Percentiles rank a stretch among this genome's conserved stretches.
These are phyloP conservation scores for Bryoerythrophyllum caledonicum DNA, from an alignment of 225 moss, liverwort and hornwort species.

Conservation along the genomic window DNA sequence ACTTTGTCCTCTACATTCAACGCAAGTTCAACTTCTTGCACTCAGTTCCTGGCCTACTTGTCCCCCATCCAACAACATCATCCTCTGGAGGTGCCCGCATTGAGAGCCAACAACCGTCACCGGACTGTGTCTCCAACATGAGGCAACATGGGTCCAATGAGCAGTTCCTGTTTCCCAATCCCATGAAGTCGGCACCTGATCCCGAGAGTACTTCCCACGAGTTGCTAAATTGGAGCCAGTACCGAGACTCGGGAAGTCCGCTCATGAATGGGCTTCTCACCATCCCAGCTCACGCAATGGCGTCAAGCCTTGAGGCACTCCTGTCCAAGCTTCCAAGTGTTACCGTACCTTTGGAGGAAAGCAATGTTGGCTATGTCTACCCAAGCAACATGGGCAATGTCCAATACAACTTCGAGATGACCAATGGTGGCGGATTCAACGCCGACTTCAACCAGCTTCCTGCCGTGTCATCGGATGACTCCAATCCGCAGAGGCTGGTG, in stretches of 20 bases:
- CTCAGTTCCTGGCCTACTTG: constrained; percentile 33
- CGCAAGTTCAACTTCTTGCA: constrained; percentile 55
- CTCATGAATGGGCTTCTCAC: constrained; percentile 32
- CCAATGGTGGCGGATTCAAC: not conserved
- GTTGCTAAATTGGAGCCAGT: not conserved
- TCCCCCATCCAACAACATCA: constrained; percentile 10
- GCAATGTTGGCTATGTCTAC: not conserved
- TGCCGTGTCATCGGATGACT: not conserved
- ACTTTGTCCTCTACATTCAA: constrained; percentile 52
- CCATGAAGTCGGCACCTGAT: constrained; percentile 18
- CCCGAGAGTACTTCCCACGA: not conserved
- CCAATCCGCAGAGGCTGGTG: constrained; percentile 5
- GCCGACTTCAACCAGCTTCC: not conserved
- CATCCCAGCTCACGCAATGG: constrained; percentile 32
- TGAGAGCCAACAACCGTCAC: not conserved
- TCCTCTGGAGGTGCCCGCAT: not conserved
- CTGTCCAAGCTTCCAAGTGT: constrained; percentile 84
- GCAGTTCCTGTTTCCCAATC: constrained; percentile 28
- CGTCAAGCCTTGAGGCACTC: constrained; percentile 81
- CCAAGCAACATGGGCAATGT: not conserved
- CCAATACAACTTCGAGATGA: not conserved
- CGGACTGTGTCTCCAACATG: not conserved
- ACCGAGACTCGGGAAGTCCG: not conserved
- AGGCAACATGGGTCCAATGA: constrained; percentile 5
- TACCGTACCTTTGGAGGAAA: constrained; percentile 16